Evolutionary conservation across 208 protist genomes (phyloP).

Genomic region (Leishmania lainsoni): DNA sequence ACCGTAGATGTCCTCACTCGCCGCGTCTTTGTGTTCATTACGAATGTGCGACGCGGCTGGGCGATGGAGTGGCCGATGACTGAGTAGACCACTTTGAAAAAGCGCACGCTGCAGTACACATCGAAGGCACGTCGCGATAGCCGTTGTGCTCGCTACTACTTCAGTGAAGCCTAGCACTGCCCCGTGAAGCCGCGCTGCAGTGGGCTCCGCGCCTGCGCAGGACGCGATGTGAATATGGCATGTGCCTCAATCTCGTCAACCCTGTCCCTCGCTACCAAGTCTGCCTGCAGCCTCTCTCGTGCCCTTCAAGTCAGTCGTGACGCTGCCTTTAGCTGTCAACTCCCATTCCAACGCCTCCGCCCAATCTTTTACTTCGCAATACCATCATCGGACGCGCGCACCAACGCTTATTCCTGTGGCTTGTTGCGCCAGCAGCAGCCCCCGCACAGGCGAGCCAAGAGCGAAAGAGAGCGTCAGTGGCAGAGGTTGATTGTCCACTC

Average conservation of each 20-base stretch:
- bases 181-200: background rate
- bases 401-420: background rate
- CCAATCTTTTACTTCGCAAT: background rate
- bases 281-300: background rate
- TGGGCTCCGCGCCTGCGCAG: too few species aligned
- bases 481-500: background rate
- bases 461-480: background rate
- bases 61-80: background rate
- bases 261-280: background rate
- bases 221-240: background rate
- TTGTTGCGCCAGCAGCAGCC: background rate
- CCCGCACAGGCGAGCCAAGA: background rate
- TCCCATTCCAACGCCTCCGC: background rate
- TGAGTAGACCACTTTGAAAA: background rate
- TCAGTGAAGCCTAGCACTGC: background rate
- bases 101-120: background rate
- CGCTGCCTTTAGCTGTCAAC: background rate
- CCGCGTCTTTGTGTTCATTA: background rate
- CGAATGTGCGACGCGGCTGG: background rate
- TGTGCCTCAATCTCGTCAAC: too few species aligned
- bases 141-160: background rate
- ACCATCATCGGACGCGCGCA: background rate
- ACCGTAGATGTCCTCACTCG: constrained; percentile 3
- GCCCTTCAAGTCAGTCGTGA: background rate
- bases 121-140: background rate